These are phyloP conservation scores for Mycena pura DNA, from an alignment of 768 basidiomycete species.

Conservation along the genomic window DNA sequence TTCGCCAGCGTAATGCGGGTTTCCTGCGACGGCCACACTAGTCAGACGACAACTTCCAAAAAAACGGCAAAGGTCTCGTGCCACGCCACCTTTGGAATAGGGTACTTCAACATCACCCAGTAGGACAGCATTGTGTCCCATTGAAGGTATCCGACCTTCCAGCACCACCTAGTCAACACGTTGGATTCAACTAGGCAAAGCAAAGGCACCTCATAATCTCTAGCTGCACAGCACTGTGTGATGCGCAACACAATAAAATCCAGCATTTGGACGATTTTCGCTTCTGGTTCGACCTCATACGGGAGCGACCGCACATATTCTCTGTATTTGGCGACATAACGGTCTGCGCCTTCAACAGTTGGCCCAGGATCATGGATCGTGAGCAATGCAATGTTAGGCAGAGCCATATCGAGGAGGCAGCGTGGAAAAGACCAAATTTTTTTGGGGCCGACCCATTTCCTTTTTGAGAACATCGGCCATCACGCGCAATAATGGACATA, in stretches of 20 bases:
- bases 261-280: conserved; percentile 77
- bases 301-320: conserved; percentile 71
- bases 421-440: conserved; percentile 23
- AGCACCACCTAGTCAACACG: neutral
- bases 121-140: conserved; percentile 81
- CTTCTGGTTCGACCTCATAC: conserved; percentile 77
- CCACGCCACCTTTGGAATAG: conserved; percentile 67
- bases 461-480: no score
- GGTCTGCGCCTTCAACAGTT: conserved; percentile 45
- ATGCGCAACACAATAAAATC: conserved; percentile 75
- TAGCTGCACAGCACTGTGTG: conserved; percentile 76
- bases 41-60: no score
- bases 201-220: conserved; percentile 72
- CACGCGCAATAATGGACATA: no score
- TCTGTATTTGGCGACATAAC: conserved; percentile 63
- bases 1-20: conserved; percentile 76
- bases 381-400: conserved; percentile 57
- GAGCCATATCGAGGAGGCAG: conserved; percentile 38
- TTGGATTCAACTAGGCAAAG: neutral
- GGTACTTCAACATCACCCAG: conserved; percentile 86
- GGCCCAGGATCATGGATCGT: conserved; percentile 45
- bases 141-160: conserved; percentile 63
- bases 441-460: neutral
- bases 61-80: neutral
- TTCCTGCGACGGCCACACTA: conserved; percentile 38